Percentiles rank a stretch among this genome's conserved stretches.
Evolutionary conservation across 495 filamentous ascomycete genomes (phyloP).

Genomic region (Neurospora sp.): DNA sequence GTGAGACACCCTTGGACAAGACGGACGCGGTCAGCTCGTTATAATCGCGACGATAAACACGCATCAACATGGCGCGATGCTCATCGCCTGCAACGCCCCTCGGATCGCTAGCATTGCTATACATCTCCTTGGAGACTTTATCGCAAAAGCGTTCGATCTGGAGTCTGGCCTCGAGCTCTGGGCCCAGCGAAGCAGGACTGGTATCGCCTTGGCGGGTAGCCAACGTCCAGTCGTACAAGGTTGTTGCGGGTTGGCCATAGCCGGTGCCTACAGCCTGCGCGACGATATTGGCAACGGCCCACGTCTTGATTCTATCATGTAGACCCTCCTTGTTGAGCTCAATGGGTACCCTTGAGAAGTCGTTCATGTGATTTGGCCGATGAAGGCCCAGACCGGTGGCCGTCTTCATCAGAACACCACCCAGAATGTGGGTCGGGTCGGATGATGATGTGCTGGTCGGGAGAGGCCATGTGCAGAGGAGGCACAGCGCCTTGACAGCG

Average conservation of each 20-base stretch:
- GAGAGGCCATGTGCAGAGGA: slow-evolving; percentile 86
- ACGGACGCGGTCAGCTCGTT: slow-evolving; percentile 43
- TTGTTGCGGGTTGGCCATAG: slow-evolving; percentile 84
- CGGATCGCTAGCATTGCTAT: slow-evolving; percentile 67
- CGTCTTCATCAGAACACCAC: slow-evolving; percentile 86
- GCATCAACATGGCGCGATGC: slow-evolving; percentile 56
- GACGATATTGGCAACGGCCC: slow-evolving; percentile 88
- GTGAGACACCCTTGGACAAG: slow-evolving; percentile 39
- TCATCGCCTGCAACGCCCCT: slow-evolving; percentile 62
- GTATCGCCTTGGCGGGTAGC: slow-evolving; percentile 52
- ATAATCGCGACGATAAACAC: slow-evolving; percentile 47
- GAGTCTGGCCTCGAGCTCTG: slow-evolving; percentile 56
- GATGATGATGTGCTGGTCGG: slow-evolving; percentile 77
- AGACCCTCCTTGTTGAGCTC: slow-evolving; percentile 79
- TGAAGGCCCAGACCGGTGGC: slow-evolving; percentile 87
- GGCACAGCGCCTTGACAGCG: slow-evolving; percentile 82
- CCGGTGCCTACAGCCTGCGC: slow-evolving; percentile 86
- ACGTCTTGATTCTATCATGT: slow-evolving; percentile 75
- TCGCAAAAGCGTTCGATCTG: slow-evolving; percentile 77
- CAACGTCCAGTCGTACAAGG: slow-evolving; percentile 79
- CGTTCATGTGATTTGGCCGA: slow-evolving; percentile 78
- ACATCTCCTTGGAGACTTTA: slow-evolving; percentile 76
- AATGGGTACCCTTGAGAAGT: slow-evolving; percentile 75
- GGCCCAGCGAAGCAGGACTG: slow-evolving; percentile 54
- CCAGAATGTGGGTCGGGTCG: slow-evolving; percentile 84